phyloP scores from a whole-genome alignment of 1,284 basidiomycete genomes.

The Cutaneotrichosporon cyanovorans region DNA sequence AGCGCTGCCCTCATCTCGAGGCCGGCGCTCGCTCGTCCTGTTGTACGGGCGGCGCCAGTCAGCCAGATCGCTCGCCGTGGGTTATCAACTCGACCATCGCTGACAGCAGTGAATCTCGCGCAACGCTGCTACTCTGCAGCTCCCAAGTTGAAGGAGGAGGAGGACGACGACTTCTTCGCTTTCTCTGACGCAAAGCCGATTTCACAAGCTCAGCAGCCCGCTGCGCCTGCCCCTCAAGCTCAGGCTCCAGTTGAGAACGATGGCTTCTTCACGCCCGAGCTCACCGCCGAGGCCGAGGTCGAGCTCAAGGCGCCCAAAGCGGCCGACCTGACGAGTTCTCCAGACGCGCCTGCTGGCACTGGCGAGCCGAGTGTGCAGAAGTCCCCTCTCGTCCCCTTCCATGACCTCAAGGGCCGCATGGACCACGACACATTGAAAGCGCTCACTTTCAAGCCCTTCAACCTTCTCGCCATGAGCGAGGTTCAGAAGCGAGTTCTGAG shows the following conservation, averaged over 20 bases:
- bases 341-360: not conserved
- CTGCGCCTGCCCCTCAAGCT: not conserved
- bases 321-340: not conserved
- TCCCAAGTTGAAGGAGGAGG: slow-evolving; percentile 14
- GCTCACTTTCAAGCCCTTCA: slow-evolving; percentile 62
- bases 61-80: not conserved
- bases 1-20: not conserved
- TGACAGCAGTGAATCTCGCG: slow-evolving; percentile 1
- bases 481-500: slow-evolving; percentile 75
- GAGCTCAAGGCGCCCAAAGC: not conserved
- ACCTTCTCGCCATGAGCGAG: slow-evolving; percentile 66
- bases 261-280: slow-evolving; percentile 14
- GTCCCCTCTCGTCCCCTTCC: slow-evolving; percentile 42
- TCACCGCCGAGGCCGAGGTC: slow-evolving; percentile 1
- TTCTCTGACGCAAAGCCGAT: not conserved
- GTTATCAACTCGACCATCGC: not conserved
- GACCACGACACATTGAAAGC: slow-evolving; percentile 55
- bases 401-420: slow-evolving; percentile 48
- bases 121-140: slow-evolving; percentile 12
- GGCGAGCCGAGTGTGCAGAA: slow-evolving; percentile 1
- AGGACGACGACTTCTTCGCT: slow-evolving; percentile 9
- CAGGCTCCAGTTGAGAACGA: slow-evolving; percentile 1
- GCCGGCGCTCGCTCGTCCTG: not conserved
- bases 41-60: no score
- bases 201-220: not conserved